Base-by-base conservation (phyloP, 148 eudicot genomes). In the Gaultheria prostrata region DNA sequence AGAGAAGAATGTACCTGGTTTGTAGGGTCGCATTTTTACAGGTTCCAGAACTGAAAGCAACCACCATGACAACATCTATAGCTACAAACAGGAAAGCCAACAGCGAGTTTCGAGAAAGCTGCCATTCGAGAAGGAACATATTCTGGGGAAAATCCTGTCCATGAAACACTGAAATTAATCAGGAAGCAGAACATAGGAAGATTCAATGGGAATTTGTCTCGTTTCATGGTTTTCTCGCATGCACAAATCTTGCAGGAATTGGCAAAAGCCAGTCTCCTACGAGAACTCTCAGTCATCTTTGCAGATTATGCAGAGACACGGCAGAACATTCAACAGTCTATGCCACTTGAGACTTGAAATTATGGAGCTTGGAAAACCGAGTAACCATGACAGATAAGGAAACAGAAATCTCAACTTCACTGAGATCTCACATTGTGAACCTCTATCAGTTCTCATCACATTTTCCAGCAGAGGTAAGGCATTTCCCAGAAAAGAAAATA, bases 101-200 rank as follows among this genome's bases (percentile, higher is more conserved):
- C 98, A 5, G 97, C 89, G 67, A 39, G 94, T 90, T 77, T 93
- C 53, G 90, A 86, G n/a, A 97, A 93, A 87, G 90, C 89, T 57
- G 69, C 89, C 20, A 91, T 93, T 81, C 49, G 88, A 10, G 93
- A 94, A 76, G 98, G 98, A 82, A 89, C 65, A 83, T 94, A 98
- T 85, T 85, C 80, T 71, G 93, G 99, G 99, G 93, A 91, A 80
- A 89, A 87, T 87, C 97, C 99, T 20, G 86, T 97, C 0, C 94
- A 92, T 84, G 99, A 93, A 86, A 85, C 97, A 17, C 91, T 93
- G 20, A 94, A 97, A 83, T 75, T 93, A 75, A 87, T 89, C 17
- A 89, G 81, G 86, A 94, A 97, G 57, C 80, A 85, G 21, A 97
- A 94, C 85, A 89, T 95, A 45, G 95, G 94, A 57, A 91, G 67